Evolutionary conservation across 1,139 yeast species (phyloP).

Genomic region (Pneumocystis oryctolagi): DNA sequence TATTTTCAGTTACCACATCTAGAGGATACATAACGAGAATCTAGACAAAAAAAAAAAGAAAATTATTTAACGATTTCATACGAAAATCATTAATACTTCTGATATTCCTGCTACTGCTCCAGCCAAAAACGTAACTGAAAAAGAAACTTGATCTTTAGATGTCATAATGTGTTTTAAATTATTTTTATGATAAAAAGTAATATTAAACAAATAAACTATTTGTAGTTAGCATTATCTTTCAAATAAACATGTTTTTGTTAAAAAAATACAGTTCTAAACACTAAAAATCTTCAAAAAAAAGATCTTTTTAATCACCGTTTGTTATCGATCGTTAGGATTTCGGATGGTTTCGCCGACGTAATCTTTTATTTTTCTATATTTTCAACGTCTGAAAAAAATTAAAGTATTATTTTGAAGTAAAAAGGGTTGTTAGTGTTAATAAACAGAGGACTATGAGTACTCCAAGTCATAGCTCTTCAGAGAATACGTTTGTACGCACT

Average conservation of each 20-base stretch:
- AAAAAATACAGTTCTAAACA: too few relatives aligned
- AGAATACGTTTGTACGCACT: neutral
- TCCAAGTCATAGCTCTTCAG: too few relatives aligned
- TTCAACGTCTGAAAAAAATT: too few relatives aligned
- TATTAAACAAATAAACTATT: neutral
- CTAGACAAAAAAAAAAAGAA: constrained; percentile 16
- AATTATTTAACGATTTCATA: neutral
- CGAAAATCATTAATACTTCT: constrained; percentile 31
- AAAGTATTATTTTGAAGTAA: too few relatives aligned
- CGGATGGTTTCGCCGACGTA: too few relatives aligned
- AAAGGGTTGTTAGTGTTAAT: too few relatives aligned
- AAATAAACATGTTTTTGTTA: too few relatives aligned
- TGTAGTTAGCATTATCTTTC: neutral
- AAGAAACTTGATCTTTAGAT: constrained; percentile 38
- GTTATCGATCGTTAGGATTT: too few relatives aligned
- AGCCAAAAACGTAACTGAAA: constrained; percentile 74
- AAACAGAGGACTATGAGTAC: neutral
- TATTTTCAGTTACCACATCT: constrained; percentile 45
- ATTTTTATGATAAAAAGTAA: too few relatives aligned
- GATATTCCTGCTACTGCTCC: constrained; percentile 98
- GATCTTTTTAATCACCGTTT: too few relatives aligned
- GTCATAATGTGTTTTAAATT: neutral
- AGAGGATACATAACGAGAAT: constrained; percentile 94
- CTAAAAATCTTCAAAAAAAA: too few relatives aligned
- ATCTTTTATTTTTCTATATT: too few relatives aligned